Evolutionary conservation across 2,329 filamentous ascomycete genomes (phyloP).

Genomic region (Colletotrichum falcatum): DNA sequence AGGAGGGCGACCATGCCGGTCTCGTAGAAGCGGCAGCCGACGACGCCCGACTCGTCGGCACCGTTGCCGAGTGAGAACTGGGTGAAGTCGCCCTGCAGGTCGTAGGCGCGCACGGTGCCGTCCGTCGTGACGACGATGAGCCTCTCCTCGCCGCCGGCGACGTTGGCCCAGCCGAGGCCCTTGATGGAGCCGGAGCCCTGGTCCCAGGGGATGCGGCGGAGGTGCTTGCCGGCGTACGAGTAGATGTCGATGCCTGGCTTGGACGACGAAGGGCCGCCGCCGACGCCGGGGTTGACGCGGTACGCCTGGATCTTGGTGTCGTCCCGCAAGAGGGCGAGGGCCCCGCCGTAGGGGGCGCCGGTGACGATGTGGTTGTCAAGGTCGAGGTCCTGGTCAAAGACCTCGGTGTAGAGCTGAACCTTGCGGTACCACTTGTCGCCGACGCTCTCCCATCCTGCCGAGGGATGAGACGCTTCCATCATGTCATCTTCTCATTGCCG

Average conservation of each 20-base stretch:
- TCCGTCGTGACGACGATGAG: constrained; percentile 90
- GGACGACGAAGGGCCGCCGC: constrained; percentile 53
- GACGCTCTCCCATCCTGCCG: constrained; percentile 93
- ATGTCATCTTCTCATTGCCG: constrained; percentile 48
- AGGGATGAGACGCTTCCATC: constrained; percentile 74
- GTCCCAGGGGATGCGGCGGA: constrained; percentile 91
- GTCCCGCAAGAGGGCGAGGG: constrained; percentile 88
- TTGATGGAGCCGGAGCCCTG: constrained; percentile 82
- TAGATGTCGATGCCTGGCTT: constrained; percentile 95
- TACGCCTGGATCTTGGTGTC: constrained; percentile 86
- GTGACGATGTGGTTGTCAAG: constrained; percentile 93
- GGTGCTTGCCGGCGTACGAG: constrained; percentile 89
- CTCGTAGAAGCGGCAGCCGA: constrained; percentile 90
- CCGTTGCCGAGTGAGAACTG: constrained; percentile 93
- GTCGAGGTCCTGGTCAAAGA: constrained; percentile 94
- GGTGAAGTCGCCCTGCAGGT: constrained; percentile 93
- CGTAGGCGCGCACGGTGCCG: constrained; percentile 90
- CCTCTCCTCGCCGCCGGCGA: constrained; percentile 73
- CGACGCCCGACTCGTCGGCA: constrained; percentile 87
- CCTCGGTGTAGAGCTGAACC: constrained; percentile 88
- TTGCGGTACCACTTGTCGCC: constrained; percentile 97
- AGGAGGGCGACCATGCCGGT: constrained; percentile 93
- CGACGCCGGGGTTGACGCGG: constrained; percentile 69
- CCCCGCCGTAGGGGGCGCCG: constrained; percentile 92
- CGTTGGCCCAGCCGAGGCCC: constrained; percentile 92